phyloP scores from a whole-genome alignment of 2,329 filamentous ascomycete genomes.

The Fusarium burgessii region DNA sequence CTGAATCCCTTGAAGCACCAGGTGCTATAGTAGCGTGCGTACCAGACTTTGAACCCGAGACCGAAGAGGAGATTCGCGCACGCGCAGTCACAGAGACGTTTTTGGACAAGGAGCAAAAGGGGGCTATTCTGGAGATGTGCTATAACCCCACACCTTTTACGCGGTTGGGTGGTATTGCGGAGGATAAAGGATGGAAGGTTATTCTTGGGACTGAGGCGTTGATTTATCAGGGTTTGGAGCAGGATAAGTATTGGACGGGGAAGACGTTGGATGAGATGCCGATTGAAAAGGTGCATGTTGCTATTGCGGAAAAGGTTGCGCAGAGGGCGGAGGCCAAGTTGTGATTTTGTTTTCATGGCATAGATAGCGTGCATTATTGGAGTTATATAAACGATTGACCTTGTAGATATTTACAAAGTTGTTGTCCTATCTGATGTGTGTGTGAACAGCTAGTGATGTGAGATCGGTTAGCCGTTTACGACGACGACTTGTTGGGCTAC shows the following conservation, averaged over 20 bases:
- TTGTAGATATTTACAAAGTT: neutral
- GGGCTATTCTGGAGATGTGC: constrained; percentile 83
- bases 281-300: constrained; percentile 41
- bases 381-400: neutral
- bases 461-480: too few relatives aligned
- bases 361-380: constrained; percentile 30
- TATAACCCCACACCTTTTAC: constrained; percentile 82
- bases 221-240: constrained; percentile 82
- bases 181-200: constrained; percentile 75
- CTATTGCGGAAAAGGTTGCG: constrained; percentile 44
- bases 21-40: constrained; percentile 80
- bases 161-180: constrained; percentile 70
- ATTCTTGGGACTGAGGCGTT: constrained; percentile 81
- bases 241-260: constrained; percentile 75
- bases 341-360: constrained; percentile 7
- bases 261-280: constrained; percentile 65
- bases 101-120: constrained; percentile 64
- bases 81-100: constrained; percentile 66
- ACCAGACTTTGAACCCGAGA: constrained; percentile 79
- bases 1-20: constrained; percentile 66
- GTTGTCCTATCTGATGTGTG: too few relatives aligned
- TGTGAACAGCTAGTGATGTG: too few relatives aligned
- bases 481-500: too few relatives aligned
- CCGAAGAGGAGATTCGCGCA: constrained; percentile 70
- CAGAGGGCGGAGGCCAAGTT: constrained; percentile 42